Evolutionary conservation across 805 yeast genomes (phyloP), one percentile per base, ranked within the genome.

Genomic region (Saturnispora gosingensis): DNA sequence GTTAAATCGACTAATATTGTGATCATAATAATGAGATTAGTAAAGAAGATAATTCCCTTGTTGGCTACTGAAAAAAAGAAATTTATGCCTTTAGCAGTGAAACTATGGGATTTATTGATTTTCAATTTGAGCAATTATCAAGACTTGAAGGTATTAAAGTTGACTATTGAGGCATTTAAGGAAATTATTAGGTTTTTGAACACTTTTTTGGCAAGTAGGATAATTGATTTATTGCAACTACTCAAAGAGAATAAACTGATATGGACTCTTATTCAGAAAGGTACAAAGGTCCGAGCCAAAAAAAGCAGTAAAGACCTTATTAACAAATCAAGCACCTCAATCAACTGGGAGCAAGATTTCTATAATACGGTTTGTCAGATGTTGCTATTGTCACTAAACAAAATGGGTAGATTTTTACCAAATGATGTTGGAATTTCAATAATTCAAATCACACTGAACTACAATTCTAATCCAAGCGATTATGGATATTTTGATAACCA

Each of bases 11-110:
- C 74, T 2, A 66, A 73, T 3, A 11, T 48, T 16, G 75, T 78
- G 43, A 62, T 76, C 3, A 82, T 80, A 53, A 74, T 88, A 5
- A 63, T 90, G 50, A 70, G 66, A 32, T 72, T 86, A 1, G 62
- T 77, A 18, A 58, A 64, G 5, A 63, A 68, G 16, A 65, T 74
- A 0, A 53, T 80, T 3, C 84, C 85, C 0, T 60, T 82, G 25
- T 63, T 85, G 22, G 76, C 86, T 0, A 72, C 85, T 0, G 70
- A 74, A 42, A 60, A 64, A 15, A 63, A 68, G 10, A 69, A 69
- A 48, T 67, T 78, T 40, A 63, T 76, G 15, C 85, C 86, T 0
- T 55, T 72, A 1, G 68, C 76, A 4, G 78, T 81, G n/a, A 66
- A 73, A 2, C 55, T 73, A 1, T 82, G 86, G 85, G 78, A 80